These are phyloP conservation scores for Orobanche coerulescens DNA, from an alignment of 257 asterid genomes.

Conservation along the genomic window DNA sequence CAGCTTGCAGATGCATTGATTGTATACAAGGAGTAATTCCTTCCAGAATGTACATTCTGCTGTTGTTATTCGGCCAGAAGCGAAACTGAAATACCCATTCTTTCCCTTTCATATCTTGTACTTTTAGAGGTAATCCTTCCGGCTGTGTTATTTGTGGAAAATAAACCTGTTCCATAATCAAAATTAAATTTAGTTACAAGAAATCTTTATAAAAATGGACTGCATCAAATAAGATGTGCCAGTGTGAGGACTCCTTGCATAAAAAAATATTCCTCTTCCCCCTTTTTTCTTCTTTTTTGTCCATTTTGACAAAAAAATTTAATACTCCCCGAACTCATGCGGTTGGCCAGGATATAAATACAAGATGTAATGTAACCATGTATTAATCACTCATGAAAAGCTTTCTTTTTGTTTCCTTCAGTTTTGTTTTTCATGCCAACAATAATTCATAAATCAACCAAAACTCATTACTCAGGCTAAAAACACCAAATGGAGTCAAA, in stretches of 20 bases:
- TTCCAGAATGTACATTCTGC: conserved; percentile 99
- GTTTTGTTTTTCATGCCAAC: conserved; percentile 13
- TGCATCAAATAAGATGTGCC: conserved; percentile 8
- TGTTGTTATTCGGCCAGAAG: conserved; percentile 94
- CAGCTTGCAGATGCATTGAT: conserved; percentile 90
- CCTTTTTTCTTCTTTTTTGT: not conserved
- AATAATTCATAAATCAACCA: not conserved
- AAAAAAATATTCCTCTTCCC: not conserved
- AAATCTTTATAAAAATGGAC: conserved; percentile 12
- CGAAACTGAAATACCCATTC: conserved; percentile 95
- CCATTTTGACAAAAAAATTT: not conserved
- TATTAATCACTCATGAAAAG: not conserved
- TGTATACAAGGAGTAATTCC: conserved; percentile 97
- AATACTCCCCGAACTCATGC: not conserved
- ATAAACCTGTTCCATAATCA: conserved; percentile 56
- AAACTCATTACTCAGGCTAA: not conserved
- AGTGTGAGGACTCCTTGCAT: not conserved
- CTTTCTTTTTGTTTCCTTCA: not conserved
- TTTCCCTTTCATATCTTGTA: conserved; percentile 76
- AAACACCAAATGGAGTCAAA: conserved; percentile 17
- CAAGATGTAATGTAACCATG: conserved; percentile 3
- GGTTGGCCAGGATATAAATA: conserved; percentile 12
- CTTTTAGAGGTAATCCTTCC: conserved; percentile 76
- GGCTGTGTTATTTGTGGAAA: conserved; percentile 81
- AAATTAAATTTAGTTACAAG: conserved; percentile 19